These are phyloP conservation scores for Adansonia gregorii DNA, from an alignment of 441 rosid species.

Conservation along the genomic window DNA sequence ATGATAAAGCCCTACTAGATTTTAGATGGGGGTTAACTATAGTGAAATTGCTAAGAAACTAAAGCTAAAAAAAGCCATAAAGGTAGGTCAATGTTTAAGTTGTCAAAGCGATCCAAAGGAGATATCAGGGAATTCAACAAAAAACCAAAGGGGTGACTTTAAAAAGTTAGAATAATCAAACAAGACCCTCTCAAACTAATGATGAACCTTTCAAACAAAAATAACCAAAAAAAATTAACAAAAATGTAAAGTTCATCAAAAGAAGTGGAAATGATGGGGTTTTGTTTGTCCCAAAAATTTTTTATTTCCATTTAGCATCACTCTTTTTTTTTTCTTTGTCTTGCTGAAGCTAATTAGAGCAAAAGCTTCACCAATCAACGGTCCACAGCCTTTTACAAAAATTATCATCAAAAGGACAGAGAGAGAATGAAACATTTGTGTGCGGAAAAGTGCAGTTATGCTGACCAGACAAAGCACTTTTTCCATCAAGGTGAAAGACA, in stretches of 20 bases:
- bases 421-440: conserved; percentile 37
- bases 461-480: conserved; percentile 41
- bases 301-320: conserved; percentile 19
- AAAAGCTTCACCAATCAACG: conserved; percentile 41
- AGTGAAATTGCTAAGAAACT: conserved; percentile 19
- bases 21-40: conserved; percentile 10
- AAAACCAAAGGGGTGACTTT: conserved; percentile 36
- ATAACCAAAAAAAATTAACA: conserved; percentile 27
- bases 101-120: neutral
- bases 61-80: conserved; percentile 11
- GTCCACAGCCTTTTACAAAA: conserved; percentile 38
- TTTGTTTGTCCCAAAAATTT: conserved; percentile 23
- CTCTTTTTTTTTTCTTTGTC: conserved; percentile 14
- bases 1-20: conserved; percentile 23
- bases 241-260: conserved; percentile 38
- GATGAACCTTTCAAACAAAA: conserved; percentile 41
- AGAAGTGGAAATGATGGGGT: conserved; percentile 39
- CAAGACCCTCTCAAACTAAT: conserved; percentile 23
- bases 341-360: conserved; percentile 32
- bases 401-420: conserved; percentile 58
- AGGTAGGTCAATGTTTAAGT: conserved; percentile 8
- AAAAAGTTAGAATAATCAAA: conserved; percentile 36
- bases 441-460: conserved; percentile 42
- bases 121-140: conserved; percentile 3
- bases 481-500: conserved; percentile 31